Evolutionary conservation across 257 asterid species (phyloP), one percentile per base, ranked within the genome.

Genomic region (Agastache rugosa): DNA sequence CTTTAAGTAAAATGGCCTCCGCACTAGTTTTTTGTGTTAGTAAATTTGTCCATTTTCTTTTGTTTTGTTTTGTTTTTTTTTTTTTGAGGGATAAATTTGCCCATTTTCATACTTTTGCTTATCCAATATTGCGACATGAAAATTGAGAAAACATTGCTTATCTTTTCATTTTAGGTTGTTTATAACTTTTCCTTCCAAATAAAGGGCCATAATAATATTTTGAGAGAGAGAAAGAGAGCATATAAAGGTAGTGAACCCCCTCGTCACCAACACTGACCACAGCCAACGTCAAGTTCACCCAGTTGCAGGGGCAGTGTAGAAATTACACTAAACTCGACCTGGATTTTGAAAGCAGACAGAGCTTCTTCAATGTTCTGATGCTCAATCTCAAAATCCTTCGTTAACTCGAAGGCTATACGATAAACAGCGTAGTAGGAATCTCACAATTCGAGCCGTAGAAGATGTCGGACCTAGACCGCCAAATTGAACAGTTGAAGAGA

Each of bases 401-500:
- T 53, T 69, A 35, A 20, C 44, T 31, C 74, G 62, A 60, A 10
- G 71, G 64, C 44, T 16, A 41, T 17, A 19, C 44, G 12, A 14
- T 54, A 22, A 45, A 3, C 72, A 42, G 35, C 54, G 63, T 15
- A 14, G 63, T 15, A 16, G 51, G 65, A 27, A 48, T 74, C 67
- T 7, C 59, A 15, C 77, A 72, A 51, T 73, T 66, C 65, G 70
- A 29, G 10, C 67, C 48, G 50, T n/a, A 17, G 72, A 83, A 63
- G 81, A 90, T 86, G 97, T 94, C 99, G 31, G 97, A 94, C 90
- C 92, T 94, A 61, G 97, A 94, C 82, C 89, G 88, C 75, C 99
- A 94, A 76, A 94, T 92, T 34, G 97, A 92, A 85, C 97, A 90
- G 88, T 88, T 94, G 41, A 94, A 90, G 80, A 74, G 97, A 81